Evolutionary conservation across 192 early-diverging fungal genomes (phyloP), one percentile per base, ranked within the genome.

Genomic region (Phycomyces blakesleeanus): DNA sequence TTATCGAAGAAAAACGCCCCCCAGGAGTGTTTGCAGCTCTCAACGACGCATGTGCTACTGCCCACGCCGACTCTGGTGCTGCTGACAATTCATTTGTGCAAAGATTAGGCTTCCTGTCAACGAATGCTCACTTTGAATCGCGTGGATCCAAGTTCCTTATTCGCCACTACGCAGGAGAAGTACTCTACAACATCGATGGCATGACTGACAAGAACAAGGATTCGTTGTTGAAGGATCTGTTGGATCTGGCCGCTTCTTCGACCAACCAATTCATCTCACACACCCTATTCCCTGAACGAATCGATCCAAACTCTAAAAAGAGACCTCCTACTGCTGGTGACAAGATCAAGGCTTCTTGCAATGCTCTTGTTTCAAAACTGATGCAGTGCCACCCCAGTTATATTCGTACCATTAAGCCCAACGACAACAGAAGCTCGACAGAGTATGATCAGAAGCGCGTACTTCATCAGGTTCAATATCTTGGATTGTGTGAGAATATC

Each of bases 121-220:
- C 80, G 50, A 90, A 90, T 66, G 81, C 83, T 69, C 87, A 93
- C 69, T 90, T 91, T 75, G 83, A 86, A 68, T 81, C 83, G 9
- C 82, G 80, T 57, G 84, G 87, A 29, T 77, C 79, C 27, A 86
- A 82, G 47, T 95, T 97, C 72, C 74, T 89, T 15, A 78, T 97
- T 60, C 85, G 90, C 70, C 97, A 99, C 78, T 99, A 99, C 72
- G 97, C 97, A 29, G 97, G 97, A 53, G 87, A 93, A 72, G 97
- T 99, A 29, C 88, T 88, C 38, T 99, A 99, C 74, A 83, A 84
- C 64, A 84, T 90, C 42, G 83, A 87, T 18, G 94, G 95, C 2
- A 97, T 99, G 87, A 94, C 92, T 0, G 97, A 99, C 73, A 93
- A 95, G 70, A 99, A 99, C 77, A 98, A 98, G 76, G 97, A 99